Evolutionary conservation across 1,139 yeast species (phyloP), one percentile per base, ranked within the genome.

Genomic region (Kluyveromyces sp.): DNA sequence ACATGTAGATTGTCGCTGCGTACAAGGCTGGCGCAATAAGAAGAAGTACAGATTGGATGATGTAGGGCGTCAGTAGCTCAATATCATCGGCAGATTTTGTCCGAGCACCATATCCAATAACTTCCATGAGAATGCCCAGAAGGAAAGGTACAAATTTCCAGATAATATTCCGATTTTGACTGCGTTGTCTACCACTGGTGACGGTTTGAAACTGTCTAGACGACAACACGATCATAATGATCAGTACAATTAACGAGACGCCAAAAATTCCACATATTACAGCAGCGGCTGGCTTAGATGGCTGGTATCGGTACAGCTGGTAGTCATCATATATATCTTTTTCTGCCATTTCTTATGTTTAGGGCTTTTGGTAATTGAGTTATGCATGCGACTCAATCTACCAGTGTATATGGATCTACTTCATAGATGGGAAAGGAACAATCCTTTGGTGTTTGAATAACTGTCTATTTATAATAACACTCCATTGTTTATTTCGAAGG

Each of bases 1-100:
- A 41, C 75, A 73, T 71, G 53, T 72, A 73, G 37, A 70, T 63
- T 1, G 74, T 57, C 1, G 74, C 76, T 1, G 75, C 71, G 46
- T 64, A 63, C 36, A 73, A 55, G 1, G 72, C 63, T 2, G 77
- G 76, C 0, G 76, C 71, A 22, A 73, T 56, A 38, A 71, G 57
- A 26, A 71, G 50, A 22, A 68, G 53, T 8, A 67, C 52, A 0
- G 67, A 47, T 49, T 71, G 74, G 4, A 62, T 51, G 32, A 68
- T 59, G 49, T 64, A 73, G 1, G 70, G 62, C 0, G 51, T 51
- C 15, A 66, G 48, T 1, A 45, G 41, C 3, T 46, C 44, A 4
- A 49, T 47, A 32, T 55, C 31, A 12, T 55, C 40, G 26, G 55
- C 46, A 3, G 68, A 61, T 2, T 52, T 37, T 17, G 56, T 45